Percentiles rank a stretch among this genome's conserved stretches.
Conservation (phyloP, 1,139 yeast species). For the Zygoascus sp. region DNA sequence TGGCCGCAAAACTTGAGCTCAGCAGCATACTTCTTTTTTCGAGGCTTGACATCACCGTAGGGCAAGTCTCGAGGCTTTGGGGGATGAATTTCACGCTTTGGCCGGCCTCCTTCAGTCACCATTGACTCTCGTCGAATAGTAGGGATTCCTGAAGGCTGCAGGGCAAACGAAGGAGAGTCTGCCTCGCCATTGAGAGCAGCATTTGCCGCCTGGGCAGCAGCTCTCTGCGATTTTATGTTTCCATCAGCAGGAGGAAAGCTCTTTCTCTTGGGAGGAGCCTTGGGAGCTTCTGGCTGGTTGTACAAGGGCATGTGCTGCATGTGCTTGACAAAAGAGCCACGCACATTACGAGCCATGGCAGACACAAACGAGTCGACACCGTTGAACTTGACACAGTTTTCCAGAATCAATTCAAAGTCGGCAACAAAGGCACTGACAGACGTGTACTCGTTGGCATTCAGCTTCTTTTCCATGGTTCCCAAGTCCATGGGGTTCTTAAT, state of each 20-base stretch:
- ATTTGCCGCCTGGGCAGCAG: constrained; percentile 21
- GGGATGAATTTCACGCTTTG: constrained; percentile 94
- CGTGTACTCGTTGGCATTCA: constrained; percentile 64
- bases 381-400: constrained; percentile 76
- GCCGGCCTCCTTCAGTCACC: constrained; percentile 61
- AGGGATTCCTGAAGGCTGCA: constrained; percentile 47
- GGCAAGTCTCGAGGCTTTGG: constrained; percentile 94
- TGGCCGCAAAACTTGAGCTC: constrained; percentile 84
- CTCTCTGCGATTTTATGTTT: constrained; percentile 27
- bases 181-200: constrained; percentile 15
- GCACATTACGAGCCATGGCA: constrained; percentile 84
- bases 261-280: constrained; percentile 27
- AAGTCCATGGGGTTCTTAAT: constrained; percentile 91
- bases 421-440: constrained; percentile 62
- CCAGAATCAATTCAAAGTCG: constrained; percentile 83
- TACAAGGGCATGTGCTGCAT: constrained; percentile 87
- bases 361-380: constrained; percentile 82
- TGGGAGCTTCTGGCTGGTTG: constrained; percentile 50
- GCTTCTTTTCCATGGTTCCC: constrained; percentile 80
- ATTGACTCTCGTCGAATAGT: constrained; percentile 59
- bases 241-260: constrained; percentile 29
- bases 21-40: constrained; percentile 86
- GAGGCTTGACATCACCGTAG: constrained; percentile 71
- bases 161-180: constrained; percentile 33
- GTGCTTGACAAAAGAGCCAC: constrained; percentile 90